These are phyloP conservation scores for Nephelium lappaceum DNA, from an alignment of 345 rosid genomes.

Conservation along the genomic window DNA sequence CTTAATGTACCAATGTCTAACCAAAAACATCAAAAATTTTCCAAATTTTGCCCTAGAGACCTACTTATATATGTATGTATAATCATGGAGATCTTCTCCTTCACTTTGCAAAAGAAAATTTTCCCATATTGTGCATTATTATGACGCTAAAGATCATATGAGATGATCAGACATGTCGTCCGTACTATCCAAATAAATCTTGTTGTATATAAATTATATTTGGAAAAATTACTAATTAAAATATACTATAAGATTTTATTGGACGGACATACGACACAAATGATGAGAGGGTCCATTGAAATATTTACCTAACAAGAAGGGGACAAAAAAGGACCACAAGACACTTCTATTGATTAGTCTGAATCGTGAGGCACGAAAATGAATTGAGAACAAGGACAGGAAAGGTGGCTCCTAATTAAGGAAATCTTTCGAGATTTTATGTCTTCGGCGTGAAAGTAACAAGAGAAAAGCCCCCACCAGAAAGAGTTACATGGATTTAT, in stretches of 20 bases:
- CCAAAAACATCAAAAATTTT: slow-evolving; percentile 1
- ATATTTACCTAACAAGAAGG: slow-evolving; percentile 10
- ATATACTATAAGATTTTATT: too few species aligned
- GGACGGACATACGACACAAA: not conserved
- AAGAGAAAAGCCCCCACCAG: slow-evolving; percentile 40
- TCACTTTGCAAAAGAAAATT: slow-evolving; percentile 5
- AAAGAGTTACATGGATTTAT: slow-evolving; percentile 28
- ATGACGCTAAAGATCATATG: slow-evolving; percentile 11
- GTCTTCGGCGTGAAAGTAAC: slow-evolving; percentile 48
- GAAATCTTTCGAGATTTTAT: slow-evolving; percentile 56
- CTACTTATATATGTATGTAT: not conserved
- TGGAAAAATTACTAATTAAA: too few species aligned
- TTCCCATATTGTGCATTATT: slow-evolving; percentile 2
- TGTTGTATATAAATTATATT: too few species aligned
- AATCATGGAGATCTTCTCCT: not conserved
- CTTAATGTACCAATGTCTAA: slow-evolving; percentile 14
- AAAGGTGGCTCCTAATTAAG: slow-evolving; percentile 69
- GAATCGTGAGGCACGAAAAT: slow-evolving; percentile 29
- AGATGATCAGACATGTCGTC: not conserved
- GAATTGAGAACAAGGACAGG: slow-evolving; percentile 36
- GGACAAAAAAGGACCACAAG: slow-evolving; percentile 35
- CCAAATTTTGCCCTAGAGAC: not conserved
- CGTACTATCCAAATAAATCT: not conserved
- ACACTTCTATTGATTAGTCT: slow-evolving; percentile 34
- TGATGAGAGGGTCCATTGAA: slow-evolving; percentile 21